These are phyloP conservation scores for Nigrospora sphaerica DNA, from an alignment of 2,329 filamentous ascomycete species.

Conservation along the genomic window DNA sequence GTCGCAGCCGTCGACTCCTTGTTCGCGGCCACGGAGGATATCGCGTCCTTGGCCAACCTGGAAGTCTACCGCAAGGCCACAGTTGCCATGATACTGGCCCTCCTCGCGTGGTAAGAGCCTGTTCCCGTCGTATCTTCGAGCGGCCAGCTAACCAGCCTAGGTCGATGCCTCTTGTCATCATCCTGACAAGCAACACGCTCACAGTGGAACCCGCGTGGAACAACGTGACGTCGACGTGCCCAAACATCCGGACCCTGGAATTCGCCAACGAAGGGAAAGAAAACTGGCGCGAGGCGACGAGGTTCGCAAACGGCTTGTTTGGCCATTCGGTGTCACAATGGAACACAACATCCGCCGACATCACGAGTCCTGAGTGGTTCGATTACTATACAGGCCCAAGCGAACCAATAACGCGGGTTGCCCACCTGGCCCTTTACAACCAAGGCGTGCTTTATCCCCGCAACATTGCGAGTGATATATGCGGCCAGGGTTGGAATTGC, in stretches of 20 bases:
- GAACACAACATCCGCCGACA: constrained; percentile 20
- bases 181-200: constrained; percentile 29
- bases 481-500: constrained; percentile 30
- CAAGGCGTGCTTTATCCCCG: constrained; percentile 14
- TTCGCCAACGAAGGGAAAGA: constrained; percentile 25
- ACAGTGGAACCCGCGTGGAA: constrained; percentile 18
- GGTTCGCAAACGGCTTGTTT: constrained; percentile 13
- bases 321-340: constrained; percentile 21
- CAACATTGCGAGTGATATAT: constrained; percentile 25
- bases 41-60: constrained; percentile 19
- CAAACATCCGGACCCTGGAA: constrained; percentile 22
- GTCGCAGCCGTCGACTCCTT: constrained; percentile 23
- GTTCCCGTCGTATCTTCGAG: no score
- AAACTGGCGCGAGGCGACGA: constrained; percentile 22
- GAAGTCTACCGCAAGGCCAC: constrained; percentile 23
- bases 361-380: constrained; percentile 15
- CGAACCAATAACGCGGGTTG: constrained; percentile 16
- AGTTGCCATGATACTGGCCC: constrained; percentile 24
- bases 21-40: constrained; percentile 23
- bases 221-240: constrained; percentile 19
- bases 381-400: constrained; percentile 23
- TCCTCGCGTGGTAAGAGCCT: constrained; percentile 23
- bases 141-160: constrained; percentile 4
- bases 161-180: constrained; percentile 28
- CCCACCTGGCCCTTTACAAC: constrained; percentile 17